phyloP scores from a whole-genome alignment of 2,329 filamentous ascomycete genomes.

The Fusarium temperatum region DNA sequence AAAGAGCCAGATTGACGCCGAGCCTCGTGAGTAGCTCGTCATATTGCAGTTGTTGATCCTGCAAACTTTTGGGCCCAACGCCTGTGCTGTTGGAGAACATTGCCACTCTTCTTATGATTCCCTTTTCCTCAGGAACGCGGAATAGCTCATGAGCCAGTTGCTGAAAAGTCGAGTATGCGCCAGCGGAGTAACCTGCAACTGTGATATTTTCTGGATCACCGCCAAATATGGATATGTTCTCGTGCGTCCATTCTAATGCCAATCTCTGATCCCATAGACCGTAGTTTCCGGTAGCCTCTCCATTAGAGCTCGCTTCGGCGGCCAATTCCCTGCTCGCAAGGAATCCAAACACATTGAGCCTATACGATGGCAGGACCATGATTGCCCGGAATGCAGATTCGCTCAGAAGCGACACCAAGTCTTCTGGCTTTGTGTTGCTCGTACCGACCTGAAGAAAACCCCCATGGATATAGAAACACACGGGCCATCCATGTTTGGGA shows the following conservation, averaged over 20 bases:
- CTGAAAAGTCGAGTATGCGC: neutral
- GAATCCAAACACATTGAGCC: neutral
- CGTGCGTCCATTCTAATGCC: neutral
- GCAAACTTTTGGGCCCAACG: neutral
- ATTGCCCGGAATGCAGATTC: neutral
- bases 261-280: neutral
- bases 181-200: neutral
- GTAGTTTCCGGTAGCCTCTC: neutral
- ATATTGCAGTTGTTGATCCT: neutral
- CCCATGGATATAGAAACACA: neutral
- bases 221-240: neutral
- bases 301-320: neutral
- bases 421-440: neutral
- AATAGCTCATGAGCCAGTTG: neutral
- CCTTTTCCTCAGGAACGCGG: neutral
- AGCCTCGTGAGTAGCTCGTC: neutral
- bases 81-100: neutral
- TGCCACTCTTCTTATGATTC: neutral
- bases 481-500: neutral
- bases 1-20: rapidly evolving
- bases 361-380: neutral
- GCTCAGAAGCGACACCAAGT: neutral
- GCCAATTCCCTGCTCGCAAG: neutral
- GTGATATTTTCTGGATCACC: neutral
- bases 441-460: neutral